These are phyloP conservation scores for Cyclostephanos invisitatus DNA, from an alignment of 108 stramenopile species.

Conservation along the genomic window DNA sequence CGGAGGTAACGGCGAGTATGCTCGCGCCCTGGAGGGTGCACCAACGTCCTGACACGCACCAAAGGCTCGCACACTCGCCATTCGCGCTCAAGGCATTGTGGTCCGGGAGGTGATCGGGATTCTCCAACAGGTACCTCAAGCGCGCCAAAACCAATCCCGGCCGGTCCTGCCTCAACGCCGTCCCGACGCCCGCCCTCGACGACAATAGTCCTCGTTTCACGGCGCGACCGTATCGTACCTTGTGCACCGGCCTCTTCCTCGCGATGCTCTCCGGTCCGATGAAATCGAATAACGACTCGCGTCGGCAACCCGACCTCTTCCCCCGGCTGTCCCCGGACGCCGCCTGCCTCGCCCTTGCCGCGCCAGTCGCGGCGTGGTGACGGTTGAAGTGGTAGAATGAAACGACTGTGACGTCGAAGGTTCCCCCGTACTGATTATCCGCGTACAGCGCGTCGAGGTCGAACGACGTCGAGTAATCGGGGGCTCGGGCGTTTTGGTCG, in stretches of 20 bases:
- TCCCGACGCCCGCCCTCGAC: conserved; percentile 43
- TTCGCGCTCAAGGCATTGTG: conserved; percentile 49
- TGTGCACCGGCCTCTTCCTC: conserved; percentile 41
- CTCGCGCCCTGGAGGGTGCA: conserved; percentile 53
- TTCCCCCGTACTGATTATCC: conserved; percentile 13
- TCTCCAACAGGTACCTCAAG: conserved; percentile 43
- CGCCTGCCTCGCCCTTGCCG: conserved; percentile 15
- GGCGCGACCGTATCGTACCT: conserved; percentile 40
- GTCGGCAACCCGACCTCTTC: conserved; percentile 34
- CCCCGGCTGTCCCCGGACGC: conserved; percentile 33
- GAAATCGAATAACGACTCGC: conserved; percentile 30
- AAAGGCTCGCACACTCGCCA: conserved; percentile 55
- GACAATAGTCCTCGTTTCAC: conserved; percentile 34
- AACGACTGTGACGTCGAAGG: conserved; percentile 45
- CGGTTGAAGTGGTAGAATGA: conserved; percentile 52
- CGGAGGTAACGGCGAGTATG: conserved; percentile 49
- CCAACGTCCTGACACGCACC: conserved; percentile 54
- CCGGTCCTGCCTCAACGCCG: conserved; percentile 45
- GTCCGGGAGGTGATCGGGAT: conserved; percentile 47
- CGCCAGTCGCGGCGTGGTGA: conserved; percentile 28
- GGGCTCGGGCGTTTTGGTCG: too few relatives aligned
- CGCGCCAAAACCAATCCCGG: conserved; percentile 42
- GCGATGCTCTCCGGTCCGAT: conserved; percentile 33
- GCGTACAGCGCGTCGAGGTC: conserved; percentile 27
- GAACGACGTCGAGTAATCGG: conserved; percentile 14